A percentile compares a stretch with the other conserved stretches of the same genome.
These are phyloP conservation scores for Dunaliella sp. DNA, from an alignment of 139 green algal genomes.

Conservation along the genomic window DNA sequence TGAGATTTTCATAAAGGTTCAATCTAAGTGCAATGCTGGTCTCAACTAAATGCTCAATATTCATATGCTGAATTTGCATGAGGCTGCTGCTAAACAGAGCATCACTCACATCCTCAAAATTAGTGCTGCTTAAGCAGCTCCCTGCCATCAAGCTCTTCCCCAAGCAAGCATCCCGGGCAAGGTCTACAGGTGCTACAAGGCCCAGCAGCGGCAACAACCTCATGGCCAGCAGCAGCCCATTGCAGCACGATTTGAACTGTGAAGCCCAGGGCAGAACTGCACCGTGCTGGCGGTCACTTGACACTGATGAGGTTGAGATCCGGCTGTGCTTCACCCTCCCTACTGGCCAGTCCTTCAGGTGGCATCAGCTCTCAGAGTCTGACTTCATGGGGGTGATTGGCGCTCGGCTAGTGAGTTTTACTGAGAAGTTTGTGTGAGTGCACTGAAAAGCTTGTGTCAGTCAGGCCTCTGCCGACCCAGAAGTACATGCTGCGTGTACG, in stretches of 20 bases:
- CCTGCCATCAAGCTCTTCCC: not conserved
- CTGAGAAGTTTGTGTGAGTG: too few relatives aligned
- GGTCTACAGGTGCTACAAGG: not conserved
- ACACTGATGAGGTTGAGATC: conserved; percentile 44
- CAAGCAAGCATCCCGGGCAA: not conserved
- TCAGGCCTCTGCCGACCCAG: too few relatives aligned
- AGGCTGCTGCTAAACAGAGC: not conserved
- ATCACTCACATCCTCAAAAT: not conserved
- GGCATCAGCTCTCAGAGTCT: conserved; percentile 39
- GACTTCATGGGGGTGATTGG: conserved; percentile 81
- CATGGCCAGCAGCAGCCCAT: not conserved
- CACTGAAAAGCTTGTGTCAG: too few relatives aligned
- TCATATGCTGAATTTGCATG: too few relatives aligned
- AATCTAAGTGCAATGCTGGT: too few relatives aligned
- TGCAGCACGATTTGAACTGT: too few relatives aligned
- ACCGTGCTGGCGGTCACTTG: not conserved
- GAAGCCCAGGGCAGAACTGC: too few relatives aligned
- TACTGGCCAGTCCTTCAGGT: conserved; percentile 87
- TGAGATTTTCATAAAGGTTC: too few relatives aligned
- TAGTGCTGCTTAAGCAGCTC: not conserved
- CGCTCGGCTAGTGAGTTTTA: conserved; percentile 54
- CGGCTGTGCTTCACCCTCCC: conserved; percentile 73
- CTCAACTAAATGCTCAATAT: too few relatives aligned
- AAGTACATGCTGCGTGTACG: too few relatives aligned
- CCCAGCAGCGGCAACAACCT: not conserved